Base-by-base conservation (phyloP, 306 rosid species). In the Citrullus colocynthis region DNA sequence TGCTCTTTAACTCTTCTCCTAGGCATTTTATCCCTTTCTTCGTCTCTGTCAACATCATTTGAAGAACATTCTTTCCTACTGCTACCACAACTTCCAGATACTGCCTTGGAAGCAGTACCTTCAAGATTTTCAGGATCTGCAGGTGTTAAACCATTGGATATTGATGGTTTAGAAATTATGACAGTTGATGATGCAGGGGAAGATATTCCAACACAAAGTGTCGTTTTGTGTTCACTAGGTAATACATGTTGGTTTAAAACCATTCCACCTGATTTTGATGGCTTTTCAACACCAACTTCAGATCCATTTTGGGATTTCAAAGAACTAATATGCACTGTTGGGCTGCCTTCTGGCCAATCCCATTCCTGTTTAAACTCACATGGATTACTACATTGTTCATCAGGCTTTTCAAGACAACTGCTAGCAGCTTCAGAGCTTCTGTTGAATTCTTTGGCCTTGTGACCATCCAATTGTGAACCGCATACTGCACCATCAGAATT, bases 1-100 rank as follows among this genome's bases (percentile, higher is more conserved):
- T 86, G 93, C 78, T 95, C 97, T 87, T 85, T 90, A 16, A 77
- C 85, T 62, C 77, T 82, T 82, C 85, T 95, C 88, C 86, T 86
- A 7, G 88, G 83, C 63, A 82, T 44, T 76, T 76, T 83, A 41
- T 78, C 86, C 82, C 76, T 78, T 34, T 80, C 90, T 76, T 87
- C 96, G 60, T 85, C 97, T 86, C 76, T 77, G 64, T 79, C 79
- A 78, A 67, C 82, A 79, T 88, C 90, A 84, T 63, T 67, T 15
- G 81, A 80, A 83, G 83, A 42, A 78, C 79, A 78, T 81, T 84
- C 97, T 85, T 86, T 95, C 82, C 85, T 89, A 63, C 32, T 24
- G 73, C 80, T 67, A 67, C 36, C 86, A 84, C 84, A 87, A 84
- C 82, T 61, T 78, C 89, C 96, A 79, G 84, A 37, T 36, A 54